Conservation (phyloP, 176 grass and related monocot species). For the Neostapfia colusana region DNA sequence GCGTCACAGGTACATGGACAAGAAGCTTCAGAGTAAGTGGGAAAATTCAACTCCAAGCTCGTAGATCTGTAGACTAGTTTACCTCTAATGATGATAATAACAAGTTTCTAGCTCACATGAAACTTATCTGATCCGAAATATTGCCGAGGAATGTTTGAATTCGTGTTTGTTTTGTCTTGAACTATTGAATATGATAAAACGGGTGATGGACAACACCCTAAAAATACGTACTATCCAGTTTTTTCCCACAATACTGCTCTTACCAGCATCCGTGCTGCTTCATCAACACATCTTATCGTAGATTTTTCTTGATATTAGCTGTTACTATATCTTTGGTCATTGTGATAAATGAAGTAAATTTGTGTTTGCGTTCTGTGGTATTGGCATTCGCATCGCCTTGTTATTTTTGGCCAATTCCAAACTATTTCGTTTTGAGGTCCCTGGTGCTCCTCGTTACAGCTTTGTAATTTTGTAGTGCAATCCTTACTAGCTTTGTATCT, state of each 20-base stretch:
- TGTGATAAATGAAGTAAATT: too few species aligned
- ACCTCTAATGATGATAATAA: background rate
- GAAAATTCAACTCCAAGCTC: background rate
- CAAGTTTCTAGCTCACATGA: background rate
- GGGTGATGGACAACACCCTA: background rate
- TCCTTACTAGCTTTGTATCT: background rate
- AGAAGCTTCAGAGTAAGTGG: constrained; percentile 88
- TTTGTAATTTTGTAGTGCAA: background rate
- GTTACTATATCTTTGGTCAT: background rate
- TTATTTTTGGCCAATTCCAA: background rate
- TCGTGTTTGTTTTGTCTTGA: background rate
- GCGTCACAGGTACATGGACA: constrained; percentile 86
- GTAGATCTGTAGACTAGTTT: background rate
- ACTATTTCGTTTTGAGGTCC: background rate
- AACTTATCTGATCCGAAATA: background rate
- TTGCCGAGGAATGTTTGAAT: too few species aligned
- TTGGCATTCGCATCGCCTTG: background rate
- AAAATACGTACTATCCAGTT: background rate
- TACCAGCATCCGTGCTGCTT: background rate
- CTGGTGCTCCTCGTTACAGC: background rate
- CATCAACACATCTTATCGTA: background rate
- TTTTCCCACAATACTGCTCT: background rate
- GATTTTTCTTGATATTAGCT: background rate
- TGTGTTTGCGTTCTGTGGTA: background rate
- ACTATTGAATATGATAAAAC: background rate